These are phyloP conservation scores for Clarireedia sp. DNA, from an alignment of 2,329 filamentous ascomycete species.

Conservation along the genomic window DNA sequence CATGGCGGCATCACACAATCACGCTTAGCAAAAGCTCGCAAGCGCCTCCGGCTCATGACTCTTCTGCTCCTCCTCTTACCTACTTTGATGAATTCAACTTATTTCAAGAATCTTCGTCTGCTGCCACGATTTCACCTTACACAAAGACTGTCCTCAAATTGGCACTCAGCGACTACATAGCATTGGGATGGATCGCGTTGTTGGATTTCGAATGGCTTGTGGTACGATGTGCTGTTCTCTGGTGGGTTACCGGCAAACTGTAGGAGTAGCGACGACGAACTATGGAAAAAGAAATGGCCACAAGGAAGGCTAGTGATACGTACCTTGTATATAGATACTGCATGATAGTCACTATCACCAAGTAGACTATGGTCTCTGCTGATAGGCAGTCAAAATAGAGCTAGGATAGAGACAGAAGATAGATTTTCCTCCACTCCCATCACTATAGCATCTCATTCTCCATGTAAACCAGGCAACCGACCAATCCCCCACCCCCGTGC, in stretches of 20 bases:
- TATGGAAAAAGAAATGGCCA: too few species aligned
- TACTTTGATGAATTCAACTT: not conserved
- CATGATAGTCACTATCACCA: too few species aligned
- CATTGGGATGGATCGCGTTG: slow-evolving; percentile 2
- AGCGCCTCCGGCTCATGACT: not conserved
- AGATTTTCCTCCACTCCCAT: too few species aligned
- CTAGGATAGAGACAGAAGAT: too few species aligned
- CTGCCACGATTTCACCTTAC: not conserved
- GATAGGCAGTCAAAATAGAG: too few species aligned
- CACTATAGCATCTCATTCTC: too few species aligned
- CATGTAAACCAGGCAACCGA: too few species aligned
- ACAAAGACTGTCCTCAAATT: not conserved
- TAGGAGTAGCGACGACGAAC: too few species aligned
- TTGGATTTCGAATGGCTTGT: slow-evolving; percentile 1
- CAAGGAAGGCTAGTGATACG: too few species aligned
- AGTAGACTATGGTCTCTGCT: too few species aligned
- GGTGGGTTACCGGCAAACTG: not conserved
- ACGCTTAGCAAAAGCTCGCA: not conserved
- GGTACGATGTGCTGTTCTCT: not conserved
- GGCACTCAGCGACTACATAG: not conserved
- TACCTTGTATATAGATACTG: too few species aligned
- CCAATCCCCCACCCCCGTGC: too few species aligned
- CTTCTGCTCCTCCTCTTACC: not conserved
- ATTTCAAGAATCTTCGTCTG: not conserved
- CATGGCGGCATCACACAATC: not conserved